These are phyloP conservation scores for Aspergillus quadricinctus DNA, from an alignment of 2,329 filamentous ascomycete species.

Conservation along the genomic window DNA sequence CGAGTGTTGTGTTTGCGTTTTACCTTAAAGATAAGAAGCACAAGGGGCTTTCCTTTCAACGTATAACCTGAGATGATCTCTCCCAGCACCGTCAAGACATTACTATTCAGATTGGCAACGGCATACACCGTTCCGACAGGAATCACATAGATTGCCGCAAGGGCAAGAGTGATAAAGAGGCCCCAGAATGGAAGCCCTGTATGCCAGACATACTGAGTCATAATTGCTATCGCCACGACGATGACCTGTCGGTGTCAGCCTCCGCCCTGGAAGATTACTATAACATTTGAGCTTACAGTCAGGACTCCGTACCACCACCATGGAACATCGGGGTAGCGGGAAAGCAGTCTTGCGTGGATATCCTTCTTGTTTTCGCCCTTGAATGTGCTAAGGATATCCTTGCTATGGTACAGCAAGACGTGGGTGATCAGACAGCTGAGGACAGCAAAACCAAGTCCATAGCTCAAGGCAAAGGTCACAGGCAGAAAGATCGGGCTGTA, in stretches of 20 bases:
- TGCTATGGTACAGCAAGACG: constrained; percentile 17
- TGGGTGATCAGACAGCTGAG: constrained; percentile 45
- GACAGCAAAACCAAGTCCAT: constrained; percentile 61
- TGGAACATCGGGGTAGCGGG: constrained; percentile 30
- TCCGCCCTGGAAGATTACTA: neutral
- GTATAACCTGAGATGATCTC: constrained; percentile 42
- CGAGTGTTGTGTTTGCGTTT: constrained; percentile 60
- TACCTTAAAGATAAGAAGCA: constrained; percentile 42
- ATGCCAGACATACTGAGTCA: constrained; percentile 21
- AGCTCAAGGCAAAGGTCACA: constrained; percentile 47
- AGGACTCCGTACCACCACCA: constrained; percentile 38
- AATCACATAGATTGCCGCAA: constrained; percentile 38
- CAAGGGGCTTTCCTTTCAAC: constrained; percentile 38
- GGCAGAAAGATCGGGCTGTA: constrained; percentile 61
- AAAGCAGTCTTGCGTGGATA: constrained; percentile 36
- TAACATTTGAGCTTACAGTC: constrained; percentile 13
- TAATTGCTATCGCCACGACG: constrained; percentile 32
- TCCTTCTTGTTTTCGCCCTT: constrained; percentile 28
- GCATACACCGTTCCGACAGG: constrained; percentile 40
- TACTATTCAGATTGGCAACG: constrained; percentile 39
- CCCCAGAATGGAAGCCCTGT: constrained; percentile 39
- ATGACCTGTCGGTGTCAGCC: constrained; percentile 17
- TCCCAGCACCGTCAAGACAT: constrained; percentile 37
- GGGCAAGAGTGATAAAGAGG: constrained; percentile 35
- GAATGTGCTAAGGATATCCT: constrained; percentile 17